phyloP scores from a whole-genome alignment of 2,329 filamentous ascomycete species.

The Oidium heveae region DNA sequence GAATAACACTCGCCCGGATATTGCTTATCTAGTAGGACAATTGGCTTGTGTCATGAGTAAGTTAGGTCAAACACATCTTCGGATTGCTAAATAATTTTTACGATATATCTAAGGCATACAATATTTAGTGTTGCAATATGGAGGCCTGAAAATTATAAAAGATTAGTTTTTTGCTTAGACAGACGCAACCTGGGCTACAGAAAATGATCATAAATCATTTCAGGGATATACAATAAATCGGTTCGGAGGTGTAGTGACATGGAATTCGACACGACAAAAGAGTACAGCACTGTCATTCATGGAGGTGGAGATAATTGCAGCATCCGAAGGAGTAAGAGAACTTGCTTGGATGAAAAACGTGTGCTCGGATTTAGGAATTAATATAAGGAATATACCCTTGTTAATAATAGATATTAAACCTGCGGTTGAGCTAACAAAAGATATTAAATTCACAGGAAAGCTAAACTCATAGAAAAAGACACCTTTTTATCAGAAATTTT shows the following conservation, averaged over 20 bases:
- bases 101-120: not conserved
- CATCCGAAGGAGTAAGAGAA: not conserved
- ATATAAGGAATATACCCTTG: not conserved
- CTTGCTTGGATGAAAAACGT: not conserved
- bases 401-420: not conserved
- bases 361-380: not conserved
- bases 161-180: not conserved
- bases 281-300: not conserved
- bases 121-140: not conserved
- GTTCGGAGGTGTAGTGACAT: not conserved
- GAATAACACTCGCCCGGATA: not conserved
- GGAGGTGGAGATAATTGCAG: not conserved
- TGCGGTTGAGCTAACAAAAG: not conserved
- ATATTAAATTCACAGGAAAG: not conserved
- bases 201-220: not conserved
- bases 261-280: not conserved
- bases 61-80: not conserved
- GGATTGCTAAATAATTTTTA: not conserved
- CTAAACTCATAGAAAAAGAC: not conserved
- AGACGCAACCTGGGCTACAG: not conserved
- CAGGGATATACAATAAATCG: not conserved
- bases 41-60: not conserved
- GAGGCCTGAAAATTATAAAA: too few relatives aligned
- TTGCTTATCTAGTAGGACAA: not conserved
- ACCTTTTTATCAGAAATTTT: not conserved